Conservation (phyloP, 2,329 filamentous ascomycete genomes). For the Ophiostoma piceae region DNA sequence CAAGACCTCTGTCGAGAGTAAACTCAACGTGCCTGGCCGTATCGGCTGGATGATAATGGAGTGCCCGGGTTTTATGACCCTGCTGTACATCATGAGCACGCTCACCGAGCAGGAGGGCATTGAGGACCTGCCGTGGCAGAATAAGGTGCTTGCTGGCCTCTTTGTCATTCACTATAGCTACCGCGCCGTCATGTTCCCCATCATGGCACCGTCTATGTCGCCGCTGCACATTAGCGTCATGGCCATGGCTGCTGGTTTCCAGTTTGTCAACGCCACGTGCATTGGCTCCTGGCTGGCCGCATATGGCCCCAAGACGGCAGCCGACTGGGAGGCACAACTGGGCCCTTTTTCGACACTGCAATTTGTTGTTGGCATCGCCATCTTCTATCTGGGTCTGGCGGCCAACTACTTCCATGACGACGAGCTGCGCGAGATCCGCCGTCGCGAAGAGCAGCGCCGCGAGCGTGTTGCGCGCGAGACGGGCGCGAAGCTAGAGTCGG, state of each 20-base stretch:
- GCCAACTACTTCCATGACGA: constrained; percentile 88
- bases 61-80: constrained; percentile 65
- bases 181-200: constrained; percentile 75
- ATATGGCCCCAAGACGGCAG: constrained; percentile 63
- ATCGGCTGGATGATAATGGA: constrained; percentile 89
- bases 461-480: constrained; percentile 35
- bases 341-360: constrained; percentile 36
- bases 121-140: constrained; percentile 64
- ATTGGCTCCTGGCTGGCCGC: constrained; percentile 81
- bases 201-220: constrained; percentile 86
- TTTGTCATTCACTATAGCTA: constrained; percentile 85
- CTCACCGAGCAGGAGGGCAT: constrained; percentile 57
- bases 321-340: constrained; percentile 40
- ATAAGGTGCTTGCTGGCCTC: constrained; percentile 66
- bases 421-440: constrained; percentile 77
- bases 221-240: constrained; percentile 72
- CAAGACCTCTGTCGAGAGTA: constrained; percentile 73
- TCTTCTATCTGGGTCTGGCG: constrained; percentile 72
- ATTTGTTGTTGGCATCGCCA: constrained; percentile 59
- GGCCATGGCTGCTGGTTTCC: constrained; percentile 62
- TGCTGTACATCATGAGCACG: constrained; percentile 72
- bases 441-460: constrained; percentile 48
- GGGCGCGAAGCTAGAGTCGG: constrained; percentile 34
- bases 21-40: constrained; percentile 81
- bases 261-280: constrained; percentile 71